Conservation (phyloP, 2,329 filamentous ascomycete species). For the Reticulascus tulasneorum region DNA sequence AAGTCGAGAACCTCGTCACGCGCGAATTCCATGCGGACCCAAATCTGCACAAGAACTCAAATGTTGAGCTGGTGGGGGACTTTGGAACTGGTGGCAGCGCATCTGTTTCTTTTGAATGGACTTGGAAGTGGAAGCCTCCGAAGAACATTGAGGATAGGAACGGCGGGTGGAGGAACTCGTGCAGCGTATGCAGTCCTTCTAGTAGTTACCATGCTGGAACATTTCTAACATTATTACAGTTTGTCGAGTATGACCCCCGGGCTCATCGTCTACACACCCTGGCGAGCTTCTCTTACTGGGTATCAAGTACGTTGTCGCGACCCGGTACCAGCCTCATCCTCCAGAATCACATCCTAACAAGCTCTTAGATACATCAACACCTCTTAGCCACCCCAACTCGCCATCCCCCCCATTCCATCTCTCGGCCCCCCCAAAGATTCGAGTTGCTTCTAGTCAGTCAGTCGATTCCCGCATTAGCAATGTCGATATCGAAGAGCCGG, state of each 20-base stretch:
- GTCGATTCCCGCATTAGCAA: conserved; percentile 78
- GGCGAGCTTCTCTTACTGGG: conserved; percentile 93
- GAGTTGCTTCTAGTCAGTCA: conserved; percentile 83
- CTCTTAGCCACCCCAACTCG: conserved; percentile 56
- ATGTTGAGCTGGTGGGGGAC: conserved; percentile 92
- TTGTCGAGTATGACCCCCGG: conserved; percentile 94
- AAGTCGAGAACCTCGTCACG: conserved; percentile 90
- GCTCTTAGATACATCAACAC: conserved; percentile 35
- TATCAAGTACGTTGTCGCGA: conserved; percentile 60
- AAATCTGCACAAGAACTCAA: conserved; percentile 94
- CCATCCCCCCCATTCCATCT: conserved; percentile 72
- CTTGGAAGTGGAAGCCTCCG: conserved; percentile 95
- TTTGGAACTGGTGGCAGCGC: conserved; percentile 78
- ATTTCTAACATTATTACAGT: conserved; percentile 46
- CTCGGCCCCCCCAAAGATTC: conserved; percentile 68
- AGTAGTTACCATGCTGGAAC: conserved; percentile 1
- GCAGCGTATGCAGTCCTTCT: conserved; percentile 62
- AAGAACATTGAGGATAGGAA: conserved; percentile 76
- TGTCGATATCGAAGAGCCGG: conserved; percentile 60
- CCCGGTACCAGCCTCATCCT: not conserved
- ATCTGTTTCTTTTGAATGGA: conserved; percentile 88
- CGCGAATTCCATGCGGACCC: conserved; percentile 95
- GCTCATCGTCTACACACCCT: conserved; percentile 85
- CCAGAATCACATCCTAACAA: conserved; percentile 19
- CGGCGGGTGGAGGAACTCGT: conserved; percentile 92